Conservation (phyloP, 2,329 filamentous ascomycete species). For the Talaromyces pinophilus region DNA sequence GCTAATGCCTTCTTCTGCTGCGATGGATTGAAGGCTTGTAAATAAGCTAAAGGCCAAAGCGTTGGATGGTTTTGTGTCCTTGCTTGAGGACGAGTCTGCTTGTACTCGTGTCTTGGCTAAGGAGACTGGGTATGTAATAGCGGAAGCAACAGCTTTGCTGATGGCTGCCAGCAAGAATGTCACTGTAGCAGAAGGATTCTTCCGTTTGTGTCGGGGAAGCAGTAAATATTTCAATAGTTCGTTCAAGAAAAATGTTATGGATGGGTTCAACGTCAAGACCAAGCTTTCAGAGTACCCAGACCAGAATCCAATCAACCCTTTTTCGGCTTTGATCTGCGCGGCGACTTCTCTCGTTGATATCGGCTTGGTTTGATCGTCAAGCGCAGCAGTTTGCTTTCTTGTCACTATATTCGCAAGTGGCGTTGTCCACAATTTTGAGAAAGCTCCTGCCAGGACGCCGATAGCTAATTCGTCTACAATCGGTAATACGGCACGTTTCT, state of each 20-base stretch:
- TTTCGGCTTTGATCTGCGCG: constrained; percentile 64
- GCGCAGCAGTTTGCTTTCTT: constrained; percentile 70
- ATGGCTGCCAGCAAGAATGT: constrained; percentile 71
- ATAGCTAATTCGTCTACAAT: constrained; percentile 72
- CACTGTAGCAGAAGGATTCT: constrained; percentile 54
- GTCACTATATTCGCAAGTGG: constrained; percentile 82
- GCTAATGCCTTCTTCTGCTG: constrained; percentile 63
- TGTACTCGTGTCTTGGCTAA: constrained; percentile 81
- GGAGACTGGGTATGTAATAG: constrained; percentile 81
- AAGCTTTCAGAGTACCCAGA: constrained; percentile 81
- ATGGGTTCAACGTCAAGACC: constrained; percentile 80
- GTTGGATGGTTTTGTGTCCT: constrained; percentile 1
- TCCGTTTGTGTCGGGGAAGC: constrained; percentile 55
- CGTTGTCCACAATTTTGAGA: constrained; percentile 73
- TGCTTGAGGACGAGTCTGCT: constrained; percentile 40
- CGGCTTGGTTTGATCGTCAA: constrained; percentile 29
- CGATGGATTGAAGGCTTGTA: constrained; percentile 59
- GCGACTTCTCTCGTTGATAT: constrained; percentile 60
- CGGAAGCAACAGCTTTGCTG: constrained; percentile 75
- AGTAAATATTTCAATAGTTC: constrained; percentile 66
- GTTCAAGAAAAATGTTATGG: constrained; percentile 82
- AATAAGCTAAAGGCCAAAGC: constrained; percentile 51
- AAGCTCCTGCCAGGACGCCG: constrained; percentile 69
- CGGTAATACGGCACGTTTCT: constrained; percentile 50
- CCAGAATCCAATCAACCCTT: constrained; percentile 77